phyloP scores from a whole-genome alignment of 345 rosid species.

The Brassica juncea region DNA sequence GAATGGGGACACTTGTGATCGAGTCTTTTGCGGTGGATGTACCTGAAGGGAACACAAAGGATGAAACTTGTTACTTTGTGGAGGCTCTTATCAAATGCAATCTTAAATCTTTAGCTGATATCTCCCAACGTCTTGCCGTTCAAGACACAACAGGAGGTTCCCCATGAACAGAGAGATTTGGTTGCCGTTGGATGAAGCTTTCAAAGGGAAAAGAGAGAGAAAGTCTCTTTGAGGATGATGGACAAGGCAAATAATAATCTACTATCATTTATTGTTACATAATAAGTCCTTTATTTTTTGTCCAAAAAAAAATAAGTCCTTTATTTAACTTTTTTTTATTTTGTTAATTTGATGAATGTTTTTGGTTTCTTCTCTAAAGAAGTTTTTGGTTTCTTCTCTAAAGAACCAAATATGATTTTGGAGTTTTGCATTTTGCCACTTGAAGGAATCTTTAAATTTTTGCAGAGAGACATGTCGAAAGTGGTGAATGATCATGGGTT shows the following conservation, averaged over 20 bases:
- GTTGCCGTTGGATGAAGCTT: slow-evolving; percentile 38
- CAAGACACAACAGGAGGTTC: slow-evolving; percentile 65
- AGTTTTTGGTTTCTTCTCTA: slow-evolving; percentile 19
- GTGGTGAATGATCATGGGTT: not conserved
- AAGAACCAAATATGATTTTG: slow-evolving; percentile 29
- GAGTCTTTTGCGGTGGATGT: slow-evolving; percentile 94
- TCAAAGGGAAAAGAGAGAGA: slow-evolving; percentile 10
- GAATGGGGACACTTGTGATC: slow-evolving; percentile 76
- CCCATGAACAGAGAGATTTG: slow-evolving; percentile 39
- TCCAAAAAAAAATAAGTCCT: not conserved
- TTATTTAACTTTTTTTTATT: not conserved
- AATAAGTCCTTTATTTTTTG: not conserved
- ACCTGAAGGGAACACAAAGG: slow-evolving; percentile 92
- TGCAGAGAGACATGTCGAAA: not conserved
- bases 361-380: slow-evolving; percentile 18
- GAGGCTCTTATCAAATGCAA: slow-evolving; percentile 91
- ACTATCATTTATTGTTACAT: slow-evolving; percentile 9
- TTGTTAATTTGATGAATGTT: slow-evolving; percentile 15
- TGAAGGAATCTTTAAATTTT: not conserved
- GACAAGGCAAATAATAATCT: slow-evolving; percentile 26
- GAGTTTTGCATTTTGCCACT: slow-evolving; percentile 20
- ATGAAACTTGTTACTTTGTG: slow-evolving; percentile 93
- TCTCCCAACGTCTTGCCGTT: slow-evolving; percentile 80
- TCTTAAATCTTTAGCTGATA: slow-evolving; percentile 86
- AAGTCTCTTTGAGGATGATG: slow-evolving; percentile 30